Conservation (phyloP, 1,284 basidiomycete species). For the Apiotrichum brassicae region DNA sequence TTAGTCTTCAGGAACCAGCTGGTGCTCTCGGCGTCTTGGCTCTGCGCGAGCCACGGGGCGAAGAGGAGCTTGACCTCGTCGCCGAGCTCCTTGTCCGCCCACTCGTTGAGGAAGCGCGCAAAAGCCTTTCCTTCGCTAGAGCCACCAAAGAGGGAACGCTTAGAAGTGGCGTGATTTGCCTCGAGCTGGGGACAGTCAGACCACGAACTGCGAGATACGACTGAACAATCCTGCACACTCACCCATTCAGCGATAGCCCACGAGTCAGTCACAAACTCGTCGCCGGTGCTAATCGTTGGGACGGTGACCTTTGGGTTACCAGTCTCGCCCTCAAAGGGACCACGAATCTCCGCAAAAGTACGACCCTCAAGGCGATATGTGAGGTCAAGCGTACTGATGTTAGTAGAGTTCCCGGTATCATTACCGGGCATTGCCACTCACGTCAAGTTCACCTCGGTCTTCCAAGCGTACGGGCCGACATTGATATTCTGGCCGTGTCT, state of each 20-base stretch:
- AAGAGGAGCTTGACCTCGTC: slow-evolving; percentile 19
- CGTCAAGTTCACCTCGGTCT: slow-evolving; percentile 12
- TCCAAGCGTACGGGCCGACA: slow-evolving; percentile 14
- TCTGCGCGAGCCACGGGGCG: slow-evolving; percentile 7
- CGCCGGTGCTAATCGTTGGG: slow-evolving; percentile 25
- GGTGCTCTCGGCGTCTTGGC: slow-evolving; percentile 3
- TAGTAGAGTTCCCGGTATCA: no score
- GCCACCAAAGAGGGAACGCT: slow-evolving; percentile 25
- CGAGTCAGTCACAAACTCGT: slow-evolving; percentile 28
- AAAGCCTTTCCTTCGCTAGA: slow-evolving; percentile 14
- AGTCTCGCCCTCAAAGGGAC: slow-evolving; percentile 21
- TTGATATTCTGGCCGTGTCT: slow-evolving; percentile 12
- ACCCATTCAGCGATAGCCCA: slow-evolving; percentile 33
- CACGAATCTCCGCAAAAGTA: slow-evolving; percentile 27
- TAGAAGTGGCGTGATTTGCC: slow-evolving; percentile 17
- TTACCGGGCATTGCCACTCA: no score
- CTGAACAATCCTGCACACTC: slow-evolving; percentile 3
- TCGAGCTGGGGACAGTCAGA: slow-evolving; percentile 22
- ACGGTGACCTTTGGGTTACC: slow-evolving; percentile 33
- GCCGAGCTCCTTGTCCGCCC: slow-evolving; percentile 23
- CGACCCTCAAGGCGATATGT: slow-evolving; percentile 11
- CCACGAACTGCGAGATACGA: no score
- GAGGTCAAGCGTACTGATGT: slow-evolving; percentile 22
- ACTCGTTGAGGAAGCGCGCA: slow-evolving; percentile 26
- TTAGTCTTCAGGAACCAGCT: slow-evolving; percentile 24